A percentile compares a stretch with the other conserved stretches of the same genome.
Conservation (phyloP, 2,329 filamentous ascomycete genomes). For the Penicillium oxalicum region DNA sequence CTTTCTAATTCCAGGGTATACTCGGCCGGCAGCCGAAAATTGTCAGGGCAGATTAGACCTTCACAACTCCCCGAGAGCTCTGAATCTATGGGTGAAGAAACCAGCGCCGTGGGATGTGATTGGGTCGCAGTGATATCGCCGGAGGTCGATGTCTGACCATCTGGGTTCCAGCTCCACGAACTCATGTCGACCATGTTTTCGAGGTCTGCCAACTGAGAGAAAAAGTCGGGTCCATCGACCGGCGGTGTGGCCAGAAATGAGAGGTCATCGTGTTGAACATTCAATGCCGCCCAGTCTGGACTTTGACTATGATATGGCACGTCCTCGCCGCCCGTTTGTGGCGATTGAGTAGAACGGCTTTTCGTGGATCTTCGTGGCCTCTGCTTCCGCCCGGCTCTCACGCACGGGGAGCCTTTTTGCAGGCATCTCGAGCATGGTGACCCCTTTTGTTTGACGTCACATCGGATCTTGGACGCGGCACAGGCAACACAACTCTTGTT, state of each 20-base stretch:
- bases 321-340: neutral
- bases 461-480: neutral
- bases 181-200: neutral
- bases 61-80: neutral
- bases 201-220: neutral
- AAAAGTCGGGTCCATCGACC: neutral
- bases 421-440: neutral
- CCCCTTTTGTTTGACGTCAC: neutral
- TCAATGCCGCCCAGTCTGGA: neutral
- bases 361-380: neutral
- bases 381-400: neutral
- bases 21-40: conserved; percentile 1
- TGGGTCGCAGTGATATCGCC: neutral
- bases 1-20: neutral
- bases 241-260: neutral
- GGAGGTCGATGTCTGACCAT: neutral
- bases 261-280: neutral
- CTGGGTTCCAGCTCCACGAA: neutral
- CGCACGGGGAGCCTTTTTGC: neutral
- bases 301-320: neutral
- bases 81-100: neutral
- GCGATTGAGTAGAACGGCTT: neutral
- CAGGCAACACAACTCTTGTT: neutral
- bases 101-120: neutral
- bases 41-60: conserved; percentile 1